These are phyloP conservation scores for Myriosclerotinia duriaeana DNA, from an alignment of 2,329 filamentous ascomycete species.

Conservation along the genomic window DNA sequence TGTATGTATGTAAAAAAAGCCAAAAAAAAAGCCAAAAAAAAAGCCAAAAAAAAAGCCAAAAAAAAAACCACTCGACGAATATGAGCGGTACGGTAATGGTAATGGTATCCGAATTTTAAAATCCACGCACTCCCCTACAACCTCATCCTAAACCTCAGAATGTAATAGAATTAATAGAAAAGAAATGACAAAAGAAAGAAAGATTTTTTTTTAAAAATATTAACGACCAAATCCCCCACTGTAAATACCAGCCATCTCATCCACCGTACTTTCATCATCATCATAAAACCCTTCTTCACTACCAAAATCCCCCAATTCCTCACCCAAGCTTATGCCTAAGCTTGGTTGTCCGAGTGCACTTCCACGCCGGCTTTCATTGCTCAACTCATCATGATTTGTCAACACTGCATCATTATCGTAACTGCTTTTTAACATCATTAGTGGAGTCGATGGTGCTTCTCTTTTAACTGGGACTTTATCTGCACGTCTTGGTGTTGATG, in stretches of 20 bases:
- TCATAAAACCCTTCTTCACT: slow-evolving; percentile 42
- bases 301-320: slow-evolving; percentile 24
- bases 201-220: not conserved
- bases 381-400: slow-evolving; percentile 38
- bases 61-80: not conserved
- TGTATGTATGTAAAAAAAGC: slow-evolving; percentile 14
- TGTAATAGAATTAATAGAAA: not conserved
- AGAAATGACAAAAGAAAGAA: slow-evolving; percentile 1
- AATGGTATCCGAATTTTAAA: slow-evolving; percentile 2
- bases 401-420: slow-evolving; percentile 63
- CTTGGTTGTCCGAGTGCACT: slow-evolving; percentile 6
- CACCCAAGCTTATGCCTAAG: slow-evolving; percentile 16
- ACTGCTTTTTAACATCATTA: slow-evolving; percentile 57
- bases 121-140: not conserved
- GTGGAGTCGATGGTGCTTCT: slow-evolving; percentile 51
- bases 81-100: not conserved
- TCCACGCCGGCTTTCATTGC: slow-evolving; percentile 38
- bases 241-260: slow-evolving; percentile 26
- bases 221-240: slow-evolving; percentile 21
- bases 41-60: not conserved
- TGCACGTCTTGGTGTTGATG: slow-evolving; percentile 41
- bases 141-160: not conserved
- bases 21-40: too few relatives aligned
- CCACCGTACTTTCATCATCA: slow-evolving; percentile 39
- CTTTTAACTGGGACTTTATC: slow-evolving; percentile 45